These are phyloP conservation scores for Yarrowia phangngaensis DNA, from an alignment of 805 yeast species.

Conservation along the genomic window DNA sequence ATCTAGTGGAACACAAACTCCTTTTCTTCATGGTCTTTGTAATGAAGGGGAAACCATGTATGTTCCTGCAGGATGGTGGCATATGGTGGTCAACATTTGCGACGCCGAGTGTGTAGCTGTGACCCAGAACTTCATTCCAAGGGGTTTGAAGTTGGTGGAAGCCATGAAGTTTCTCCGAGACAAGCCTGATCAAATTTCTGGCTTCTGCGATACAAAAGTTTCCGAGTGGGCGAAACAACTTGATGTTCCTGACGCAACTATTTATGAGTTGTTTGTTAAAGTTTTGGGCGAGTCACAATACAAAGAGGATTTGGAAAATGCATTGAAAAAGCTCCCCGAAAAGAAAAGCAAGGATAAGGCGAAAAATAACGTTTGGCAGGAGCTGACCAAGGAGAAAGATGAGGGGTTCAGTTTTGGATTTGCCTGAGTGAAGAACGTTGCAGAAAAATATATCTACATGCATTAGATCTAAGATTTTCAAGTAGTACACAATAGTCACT, in stretches of 20 bases:
- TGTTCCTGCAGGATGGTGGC: constrained; percentile 99
- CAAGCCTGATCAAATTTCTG: constrained; percentile 70
- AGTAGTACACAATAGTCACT: no score
- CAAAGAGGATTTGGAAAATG: not conserved
- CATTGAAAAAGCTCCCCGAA: constrained; percentile 1
- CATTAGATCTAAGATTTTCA: no score
- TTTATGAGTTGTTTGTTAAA: constrained; percentile 15
- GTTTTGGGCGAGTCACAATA: constrained; percentile 2
- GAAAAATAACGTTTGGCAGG: constrained; percentile 45
- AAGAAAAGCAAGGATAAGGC: constrained; percentile 2
- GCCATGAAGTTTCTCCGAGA: constrained; percentile 65
- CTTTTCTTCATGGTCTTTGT: constrained; percentile 64
- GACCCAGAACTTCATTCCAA: constrained; percentile 85
- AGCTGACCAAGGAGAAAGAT: constrained; percentile 37
- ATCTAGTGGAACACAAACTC: constrained; percentile 5
- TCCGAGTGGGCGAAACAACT: not conserved
- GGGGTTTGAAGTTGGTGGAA: constrained; percentile 50
- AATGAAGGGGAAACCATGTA: constrained; percentile 79
- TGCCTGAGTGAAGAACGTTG: no score
- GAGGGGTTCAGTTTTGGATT: constrained; percentile 42
- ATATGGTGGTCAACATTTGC: constrained; percentile 71
- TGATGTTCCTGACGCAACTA: not conserved
- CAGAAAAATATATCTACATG: no score
- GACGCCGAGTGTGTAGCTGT: constrained; percentile 61
- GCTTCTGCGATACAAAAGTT: constrained; percentile 51